Evolutionary conservation across 805 yeast species (phyloP).

Genomic region (Kodamaea nitidulidarum): DNA sequence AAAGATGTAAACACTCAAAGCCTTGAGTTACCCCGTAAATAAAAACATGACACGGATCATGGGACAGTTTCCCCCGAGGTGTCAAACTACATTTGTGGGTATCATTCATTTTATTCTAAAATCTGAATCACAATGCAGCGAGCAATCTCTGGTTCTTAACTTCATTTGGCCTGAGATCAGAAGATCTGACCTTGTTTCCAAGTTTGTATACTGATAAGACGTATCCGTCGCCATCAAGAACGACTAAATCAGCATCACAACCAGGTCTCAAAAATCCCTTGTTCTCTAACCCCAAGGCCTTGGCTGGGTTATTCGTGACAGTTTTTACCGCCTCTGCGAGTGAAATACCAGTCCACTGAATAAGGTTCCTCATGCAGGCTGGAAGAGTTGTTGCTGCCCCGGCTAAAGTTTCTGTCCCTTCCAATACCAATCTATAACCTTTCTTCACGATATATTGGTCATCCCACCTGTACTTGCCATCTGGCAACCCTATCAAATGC

Average conservation of each 20-base stretch:
- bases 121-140: constrained; percentile 9
- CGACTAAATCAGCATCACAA: constrained; percentile 55
- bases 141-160: constrained; percentile 5
- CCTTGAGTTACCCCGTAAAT: no score
- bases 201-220: constrained; percentile 50
- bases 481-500: constrained; percentile 52
- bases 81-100: no score
- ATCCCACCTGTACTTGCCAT: constrained; percentile 54
- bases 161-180: constrained; percentile 7
- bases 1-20: no score
- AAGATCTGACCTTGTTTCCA: constrained; percentile 29
- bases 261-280: constrained; percentile 51
- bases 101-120: no score
- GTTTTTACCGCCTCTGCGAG: constrained; percentile 53
- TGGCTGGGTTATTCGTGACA: constrained; percentile 53
- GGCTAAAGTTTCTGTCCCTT: constrained; percentile 56
- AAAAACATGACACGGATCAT: no score
- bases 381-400: constrained; percentile 58
- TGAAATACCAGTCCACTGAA: constrained; percentile 45
- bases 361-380: constrained; percentile 47
- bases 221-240: constrained; percentile 40
- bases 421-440: constrained; percentile 43
- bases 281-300: constrained; percentile 39
- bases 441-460: constrained; percentile 44
- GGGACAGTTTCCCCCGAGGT: no score